Evolutionary conservation across 768 basidiomycete genomes (phyloP), one percentile per base, ranked within the genome.

Genomic region (Lactifluus volemus): DNA sequence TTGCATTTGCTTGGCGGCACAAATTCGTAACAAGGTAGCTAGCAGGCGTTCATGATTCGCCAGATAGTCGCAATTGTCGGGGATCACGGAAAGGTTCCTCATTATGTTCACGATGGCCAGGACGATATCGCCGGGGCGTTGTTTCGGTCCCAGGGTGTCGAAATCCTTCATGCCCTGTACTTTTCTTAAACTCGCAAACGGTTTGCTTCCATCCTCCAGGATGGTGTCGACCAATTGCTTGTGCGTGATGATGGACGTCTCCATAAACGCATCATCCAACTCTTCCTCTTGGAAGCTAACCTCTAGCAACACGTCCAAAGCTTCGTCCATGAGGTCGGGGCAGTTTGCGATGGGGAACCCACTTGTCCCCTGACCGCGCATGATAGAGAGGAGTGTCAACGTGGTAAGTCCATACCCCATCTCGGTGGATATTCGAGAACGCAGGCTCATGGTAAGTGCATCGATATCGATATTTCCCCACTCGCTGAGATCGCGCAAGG

Each of bases 391-490:
- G 69, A 96, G 76, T 4, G 86, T 86, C 65, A 98, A 78, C 5
- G 91, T 90, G 21, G 93, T 92, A 66, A 99, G 75, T 5, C 89
- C 92, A 70, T 94, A 98, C 4, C 93, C 87, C 55, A 95, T 75
- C 72, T 99, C 96, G 49, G 83, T 79, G 9, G 85, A 80, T 45
- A 98, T 74, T 39, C 95, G 80, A 39, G 90, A 96, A 36, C 94
- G 88, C 44, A 99, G 75, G 34, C 90, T 89, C 87, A 99, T 86
- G n/a, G 85, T 86, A 53, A 99, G 78, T n/a, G 85, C 85, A 69
- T 97, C 94, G 60, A 98, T 85, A 67, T 98, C 95, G 53, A 96
- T 83, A 8, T 78, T 79, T 21, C 92, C 93, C 84, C 94, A 92
- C 55, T 95, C 92, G 69, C 86, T 84, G 64, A 91, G 80, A 53